Conservation (phyloP, 2,329 filamentous ascomycete species). For the Fusarium coicis region DNA sequence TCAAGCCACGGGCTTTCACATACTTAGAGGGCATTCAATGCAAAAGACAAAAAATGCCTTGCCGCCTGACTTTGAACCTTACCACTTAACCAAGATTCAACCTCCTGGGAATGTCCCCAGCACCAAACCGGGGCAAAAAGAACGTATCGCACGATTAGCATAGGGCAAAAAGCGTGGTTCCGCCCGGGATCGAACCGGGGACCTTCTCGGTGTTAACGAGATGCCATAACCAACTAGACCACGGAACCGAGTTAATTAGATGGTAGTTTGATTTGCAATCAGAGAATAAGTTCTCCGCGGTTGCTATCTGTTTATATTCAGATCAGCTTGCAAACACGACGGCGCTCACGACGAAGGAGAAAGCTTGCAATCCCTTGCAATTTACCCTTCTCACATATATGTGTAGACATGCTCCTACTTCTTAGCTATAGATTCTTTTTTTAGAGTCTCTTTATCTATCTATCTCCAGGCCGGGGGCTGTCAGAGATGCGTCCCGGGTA, state of each 20-base stretch:
- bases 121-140: neutral
- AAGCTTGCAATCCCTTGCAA: too few species aligned
- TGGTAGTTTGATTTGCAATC: fast-evolving
- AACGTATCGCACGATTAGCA: fast-evolving
- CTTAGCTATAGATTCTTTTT: neutral
- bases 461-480: neutral
- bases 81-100: fast-evolving
- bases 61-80: neutral
- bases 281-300: fast-evolving
- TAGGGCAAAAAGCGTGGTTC: conserved; percentile 8
- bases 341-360: too few species aligned
- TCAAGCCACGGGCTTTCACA: neutral
- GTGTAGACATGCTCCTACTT: neutral
- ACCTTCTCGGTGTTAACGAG: conserved; percentile 35
- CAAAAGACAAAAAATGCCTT: neutral
- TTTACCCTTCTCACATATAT: fast-evolving
- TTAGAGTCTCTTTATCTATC: fast-evolving
- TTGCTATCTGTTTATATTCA: fast-evolving
- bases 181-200: conserved; percentile 28
- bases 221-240: conserved; percentile 34
- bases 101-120: neutral
- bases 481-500: too few species aligned
- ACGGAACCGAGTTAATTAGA: neutral
- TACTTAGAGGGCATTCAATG: fast-evolving
- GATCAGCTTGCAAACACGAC: fast-evolving